Conservation (phyloP, 2,329 filamentous ascomycete genomes). For the Neopestalotiopsis rosae region DNA sequence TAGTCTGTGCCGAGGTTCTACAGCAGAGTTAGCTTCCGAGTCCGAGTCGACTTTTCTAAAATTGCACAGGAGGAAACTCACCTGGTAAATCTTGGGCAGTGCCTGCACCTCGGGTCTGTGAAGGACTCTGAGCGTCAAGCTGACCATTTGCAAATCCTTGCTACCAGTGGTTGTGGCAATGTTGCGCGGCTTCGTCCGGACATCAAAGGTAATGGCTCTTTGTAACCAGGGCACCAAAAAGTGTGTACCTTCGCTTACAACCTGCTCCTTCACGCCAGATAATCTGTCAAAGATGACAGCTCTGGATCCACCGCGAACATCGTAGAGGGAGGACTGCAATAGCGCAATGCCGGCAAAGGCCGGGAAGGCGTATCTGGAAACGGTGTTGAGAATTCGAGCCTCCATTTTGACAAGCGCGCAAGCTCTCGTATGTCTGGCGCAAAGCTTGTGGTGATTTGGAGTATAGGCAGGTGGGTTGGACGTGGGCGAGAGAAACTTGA, state of each 20-base stretch:
- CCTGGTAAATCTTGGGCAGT: conserved; percentile 98
- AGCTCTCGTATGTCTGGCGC: neutral
- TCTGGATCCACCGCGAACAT: conserved; percentile 91
- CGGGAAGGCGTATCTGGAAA: conserved; percentile 76
- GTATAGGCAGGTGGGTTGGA: neutral
- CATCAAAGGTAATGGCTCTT: conserved; percentile 92
- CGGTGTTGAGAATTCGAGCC: conserved; percentile 62
- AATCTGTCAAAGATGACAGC: conserved; percentile 98
- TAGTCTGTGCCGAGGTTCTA: conserved; percentile 98
- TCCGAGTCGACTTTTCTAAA: neutral
- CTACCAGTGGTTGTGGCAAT: conserved; percentile 96
- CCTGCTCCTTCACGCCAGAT: conserved; percentile 88
- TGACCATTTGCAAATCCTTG: conserved; percentile 99
- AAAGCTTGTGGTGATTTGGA: neutral
- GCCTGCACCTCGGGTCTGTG: conserved; percentile 92
- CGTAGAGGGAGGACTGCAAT: conserved; percentile 85
- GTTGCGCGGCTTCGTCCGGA: conserved; percentile 95
- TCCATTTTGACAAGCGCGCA: conserved; percentile 30
- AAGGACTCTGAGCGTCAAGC: conserved; percentile 92
- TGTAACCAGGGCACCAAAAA: conserved; percentile 97
- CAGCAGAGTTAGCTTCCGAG: conserved; percentile 1
- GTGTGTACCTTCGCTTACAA: conserved; percentile 95
- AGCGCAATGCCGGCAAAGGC: conserved; percentile 71
- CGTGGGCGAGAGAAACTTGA: conserved; percentile 1
- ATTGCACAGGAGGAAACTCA: conserved; percentile 47